Evolutionary conservation across 805 yeast genomes (phyloP).

Genomic region (Blastobotrys americana): DNA sequence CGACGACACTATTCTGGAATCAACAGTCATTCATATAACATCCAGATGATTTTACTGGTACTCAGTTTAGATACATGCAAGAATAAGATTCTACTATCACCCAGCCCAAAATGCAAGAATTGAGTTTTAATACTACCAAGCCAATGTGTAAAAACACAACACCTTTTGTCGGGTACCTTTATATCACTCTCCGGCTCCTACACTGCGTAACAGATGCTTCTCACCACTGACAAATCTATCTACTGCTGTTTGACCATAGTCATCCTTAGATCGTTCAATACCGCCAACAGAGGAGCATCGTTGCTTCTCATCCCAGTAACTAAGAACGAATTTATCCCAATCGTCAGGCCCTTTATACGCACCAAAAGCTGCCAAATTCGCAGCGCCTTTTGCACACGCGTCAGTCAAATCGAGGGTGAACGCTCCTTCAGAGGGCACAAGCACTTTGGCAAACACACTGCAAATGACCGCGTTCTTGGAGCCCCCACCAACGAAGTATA

Average conservation of each 20-base stretch:
- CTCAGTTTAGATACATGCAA: too few species aligned
- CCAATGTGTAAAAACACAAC: too few species aligned
- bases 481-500: conserved; percentile 84
- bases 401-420: conserved; percentile 70
- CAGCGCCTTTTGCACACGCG: conserved; percentile 91
- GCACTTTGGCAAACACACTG: conserved; percentile 56
- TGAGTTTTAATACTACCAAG: too few species aligned
- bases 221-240: conserved; percentile 7
- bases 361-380: conserved; percentile 61
- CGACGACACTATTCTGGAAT: too few species aligned
- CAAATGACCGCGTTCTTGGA: conserved; percentile 66
- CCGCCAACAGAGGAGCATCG: neutral
- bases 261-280: conserved; percentile 4
- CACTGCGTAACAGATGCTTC: conserved; percentile 27
- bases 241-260: conserved; percentile 2
- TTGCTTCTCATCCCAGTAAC: conserved; percentile 7
- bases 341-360: conserved; percentile 1
- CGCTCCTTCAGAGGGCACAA: conserved; percentile 61
- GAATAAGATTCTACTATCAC: too few species aligned
- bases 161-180: too few species aligned
- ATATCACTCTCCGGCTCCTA: too few species aligned
- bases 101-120: too few species aligned
- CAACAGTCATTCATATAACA: too few species aligned
- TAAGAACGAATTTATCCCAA: conserved; percentile 16
- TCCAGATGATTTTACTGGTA: too few species aligned